Base-by-base conservation (phyloP, 2,329 filamentous ascomycete genomes). In the Pseudogymnoascus sp. region DNA sequence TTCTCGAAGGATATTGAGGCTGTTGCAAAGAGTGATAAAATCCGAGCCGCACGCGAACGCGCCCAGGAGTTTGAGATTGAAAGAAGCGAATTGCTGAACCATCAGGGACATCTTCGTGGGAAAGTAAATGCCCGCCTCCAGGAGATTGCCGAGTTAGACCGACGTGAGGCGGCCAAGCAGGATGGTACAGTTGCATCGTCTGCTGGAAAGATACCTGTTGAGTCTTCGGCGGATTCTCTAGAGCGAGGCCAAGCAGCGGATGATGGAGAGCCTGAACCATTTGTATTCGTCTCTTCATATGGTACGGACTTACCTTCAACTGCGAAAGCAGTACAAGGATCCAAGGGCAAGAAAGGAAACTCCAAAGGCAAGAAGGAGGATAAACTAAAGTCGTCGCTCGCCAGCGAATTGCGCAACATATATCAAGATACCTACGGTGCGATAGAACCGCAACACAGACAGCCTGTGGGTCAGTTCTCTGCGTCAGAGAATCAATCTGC, bases 381-480 rank as follows among this genome's bases (percentile, higher is more conserved):
- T 35, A 61, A 60, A 9, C 71, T 75, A 57, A 68, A 68, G 57
- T 66, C 67, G 5, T 18, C 47, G n/a, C 68, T 78, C 12, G 68
- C 74, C 14, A 65, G 67, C 6, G 72, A 77, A 63, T 68, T 78
- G 18, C 69, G 71, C 37, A 68, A 67, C 18, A 76, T 78, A 57
- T 77, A 78, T 64, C 75, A 78, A 65, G 69, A 73, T 37, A 62
- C 64, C 8, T 78, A 77, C 62, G 76, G 75, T 18, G 70, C 65
- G 5, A 76, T 77, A 60, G 67, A 70, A 60, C 63, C 58, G 37
- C 66, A 68, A 15, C 72, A 73, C 61, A 66, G 66, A 15, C 70
- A 73, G 58, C 33, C 62, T 36, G 61, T 64, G 3, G 39, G 39
- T 4, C 39, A 43, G 20, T 43, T 43, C 12, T 43, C 39, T 43